Base-by-base conservation (phyloP, 768 basidiomycete genomes). In the Saitozyma podzolica region DNA sequence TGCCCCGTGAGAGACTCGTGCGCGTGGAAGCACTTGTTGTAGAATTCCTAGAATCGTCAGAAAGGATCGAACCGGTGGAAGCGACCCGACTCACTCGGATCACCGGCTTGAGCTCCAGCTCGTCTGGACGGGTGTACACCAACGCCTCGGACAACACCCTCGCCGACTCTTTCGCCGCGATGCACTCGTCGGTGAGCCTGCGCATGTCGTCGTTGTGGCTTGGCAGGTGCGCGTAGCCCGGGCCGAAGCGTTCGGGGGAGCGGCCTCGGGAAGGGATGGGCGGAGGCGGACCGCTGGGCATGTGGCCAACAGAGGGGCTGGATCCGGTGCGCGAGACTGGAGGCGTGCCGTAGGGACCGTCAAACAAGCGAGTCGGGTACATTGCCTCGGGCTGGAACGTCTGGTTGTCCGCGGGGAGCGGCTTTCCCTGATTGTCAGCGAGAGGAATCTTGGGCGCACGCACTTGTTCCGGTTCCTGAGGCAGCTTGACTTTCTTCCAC, bases 1-100 rank as follows among this genome's bases (percentile, higher is more conserved):
- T 94, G 92, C 10, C 88, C 87, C 66, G 83, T 88, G 37, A 95
- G 86, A 10, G 93, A 84, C 63, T 92, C 92, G 78, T 92, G 91
- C 2, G 90, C 92, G 3, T 85, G 83, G 40, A 86, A 84, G 75
- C 91, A 92, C 72, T 90, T 90, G 14, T 78, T 71, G 69, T 90
- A 85, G 72, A 92, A 93, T 80, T 94, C 92, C 91, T 95, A 62
- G 9, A 3, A 40, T 29, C 29, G 17, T 42, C 60, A 47, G 13
- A 20, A 9, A 43, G 9, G 10, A 56, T 5, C 49, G 37, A 16
- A 64, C 29, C 29, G 19, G 39, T 17, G 10, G 40, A 41, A 17
- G n/a, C 11, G 45, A 51, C 29, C 37, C n/a, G 19, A 78, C 85
- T 37, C 50, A 88, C 92, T 78, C 83, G 83, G 75, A 92, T 88